Evolutionary conservation across 148 eudicot genomes (phyloP).

Genomic region (Heliosperma pusillum): DNA sequence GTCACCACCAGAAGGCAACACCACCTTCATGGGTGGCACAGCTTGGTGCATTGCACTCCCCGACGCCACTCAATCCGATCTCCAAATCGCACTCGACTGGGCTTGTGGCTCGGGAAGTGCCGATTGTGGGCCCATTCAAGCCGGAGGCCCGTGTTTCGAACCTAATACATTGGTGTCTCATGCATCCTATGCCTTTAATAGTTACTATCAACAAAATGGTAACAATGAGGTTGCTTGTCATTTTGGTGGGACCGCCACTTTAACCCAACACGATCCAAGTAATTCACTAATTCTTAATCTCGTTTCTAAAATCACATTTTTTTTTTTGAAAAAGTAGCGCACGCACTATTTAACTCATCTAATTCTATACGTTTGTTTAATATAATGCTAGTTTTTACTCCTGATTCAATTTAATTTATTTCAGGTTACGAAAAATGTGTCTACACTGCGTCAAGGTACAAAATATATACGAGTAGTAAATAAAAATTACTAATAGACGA

Average conservation of each 20-base stretch:
- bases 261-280: conserved; percentile 65
- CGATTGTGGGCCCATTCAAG: conserved; percentile 54
- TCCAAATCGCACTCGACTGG: conserved; percentile 81
- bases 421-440: conserved; percentile 7
- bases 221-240: conserved; percentile 74
- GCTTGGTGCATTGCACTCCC: conserved; percentile 80
- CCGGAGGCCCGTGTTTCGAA: conserved; percentile 57
- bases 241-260: conserved; percentile 77
- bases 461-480: too few species aligned
- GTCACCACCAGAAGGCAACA: conserved; percentile 81
- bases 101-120: conserved; percentile 76
- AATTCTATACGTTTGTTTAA: not conserved
- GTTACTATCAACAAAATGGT: conserved; percentile 85
- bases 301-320: too few species aligned
- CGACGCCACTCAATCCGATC: conserved; percentile 44
- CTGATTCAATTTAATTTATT: not conserved
- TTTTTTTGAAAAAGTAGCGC: too few species aligned
- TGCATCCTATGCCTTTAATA: conserved; percentile 87
- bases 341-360: not conserved
- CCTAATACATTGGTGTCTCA: conserved; percentile 67
- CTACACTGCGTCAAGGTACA: conserved; percentile 3
- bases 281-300: conserved; percentile 37
- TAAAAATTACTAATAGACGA: too few species aligned
- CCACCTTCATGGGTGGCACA: conserved; percentile 69
- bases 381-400: too few species aligned